Percentiles rank a stretch among this genome's conserved stretches.
These are phyloP conservation scores for Hypomontagnella submonticulosa DNA, from an alignment of 495 filamentous ascomycete species.

Conservation along the genomic window DNA sequence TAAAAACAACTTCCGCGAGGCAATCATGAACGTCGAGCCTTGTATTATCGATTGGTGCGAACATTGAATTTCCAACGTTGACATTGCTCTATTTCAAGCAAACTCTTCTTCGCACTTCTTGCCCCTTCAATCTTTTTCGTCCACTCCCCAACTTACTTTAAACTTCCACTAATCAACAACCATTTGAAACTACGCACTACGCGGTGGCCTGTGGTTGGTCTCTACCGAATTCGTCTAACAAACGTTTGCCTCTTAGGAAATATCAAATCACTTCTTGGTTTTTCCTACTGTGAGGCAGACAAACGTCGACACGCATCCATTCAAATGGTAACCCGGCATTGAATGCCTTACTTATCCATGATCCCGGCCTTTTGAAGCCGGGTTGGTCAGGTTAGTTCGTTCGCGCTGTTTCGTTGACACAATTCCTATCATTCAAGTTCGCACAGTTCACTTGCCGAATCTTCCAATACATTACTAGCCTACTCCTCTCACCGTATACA, in stretches of 20 bases:
- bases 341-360: neutral
- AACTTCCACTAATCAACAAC: neutral
- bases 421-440: constrained; percentile 1
- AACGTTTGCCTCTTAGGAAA: neutral
- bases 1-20: too few species aligned
- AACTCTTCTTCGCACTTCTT: too few species aligned
- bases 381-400: constrained; percentile 15
- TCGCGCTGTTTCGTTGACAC: neutral
- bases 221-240: neutral
- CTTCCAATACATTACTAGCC: neutral
- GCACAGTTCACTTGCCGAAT: constrained; percentile 17
- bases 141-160: neutral
- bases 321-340: constrained; percentile 11
- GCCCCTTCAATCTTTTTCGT: too few species aligned
- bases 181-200: neutral
- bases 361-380: neutral
- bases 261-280: neutral
- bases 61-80: too few species aligned
- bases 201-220: neutral
- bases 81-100: too few species aligned
- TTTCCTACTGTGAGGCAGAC: neutral
- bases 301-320: neutral
- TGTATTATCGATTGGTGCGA: too few species aligned
- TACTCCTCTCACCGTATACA: too few species aligned
- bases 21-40: too few species aligned